These are phyloP conservation scores for Raffaelea albimanens DNA, from an alignment of 2,329 filamentous ascomycete genomes.

Conservation along the genomic window DNA sequence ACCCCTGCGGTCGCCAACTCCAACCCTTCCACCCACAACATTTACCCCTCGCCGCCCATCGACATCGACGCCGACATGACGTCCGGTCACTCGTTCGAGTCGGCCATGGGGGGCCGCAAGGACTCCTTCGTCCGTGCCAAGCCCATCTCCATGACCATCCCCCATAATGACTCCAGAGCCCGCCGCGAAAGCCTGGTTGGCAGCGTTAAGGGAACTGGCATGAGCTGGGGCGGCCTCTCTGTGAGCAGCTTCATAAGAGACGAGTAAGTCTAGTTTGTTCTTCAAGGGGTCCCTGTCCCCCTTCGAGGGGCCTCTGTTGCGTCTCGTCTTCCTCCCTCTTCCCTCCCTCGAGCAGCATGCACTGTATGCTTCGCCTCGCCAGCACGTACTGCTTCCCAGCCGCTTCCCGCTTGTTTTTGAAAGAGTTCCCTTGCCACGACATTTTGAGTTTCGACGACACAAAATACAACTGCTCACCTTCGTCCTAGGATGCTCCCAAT, in stretches of 20 bases:
- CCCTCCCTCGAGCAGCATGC: no score
- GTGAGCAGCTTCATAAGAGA: slow-evolving; percentile 96
- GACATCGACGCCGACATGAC: slow-evolving; percentile 43
- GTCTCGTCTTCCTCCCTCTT: no score
- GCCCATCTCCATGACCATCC: slow-evolving; percentile 57
- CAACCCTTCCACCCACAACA: slow-evolving; percentile 1
- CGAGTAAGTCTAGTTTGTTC: slow-evolving; percentile 93
- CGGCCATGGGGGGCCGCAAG: slow-evolving; percentile 50
- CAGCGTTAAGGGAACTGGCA: slow-evolving; percentile 68
- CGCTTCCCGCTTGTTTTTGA: no score
- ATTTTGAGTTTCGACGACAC: no score
- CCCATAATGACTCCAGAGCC: slow-evolving; percentile 50
- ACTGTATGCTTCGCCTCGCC: no score
- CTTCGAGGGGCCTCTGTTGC: no score
- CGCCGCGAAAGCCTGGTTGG: slow-evolving; percentile 55
- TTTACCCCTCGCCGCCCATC: slow-evolving; percentile 3
- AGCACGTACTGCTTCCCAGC: no score
- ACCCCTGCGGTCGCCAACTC: no score
- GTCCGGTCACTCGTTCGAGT: slow-evolving; percentile 48
- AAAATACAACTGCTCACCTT: no score
- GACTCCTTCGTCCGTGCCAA: slow-evolving; percentile 60
- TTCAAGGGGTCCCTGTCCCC: no score
- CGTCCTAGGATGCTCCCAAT: slow-evolving; percentile 56
- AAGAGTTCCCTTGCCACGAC: no score
- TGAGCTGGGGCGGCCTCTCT: slow-evolving; percentile 96